Conservation (phyloP, 2,329 filamentous ascomycete genomes). For the Fusarium marasasianum region DNA sequence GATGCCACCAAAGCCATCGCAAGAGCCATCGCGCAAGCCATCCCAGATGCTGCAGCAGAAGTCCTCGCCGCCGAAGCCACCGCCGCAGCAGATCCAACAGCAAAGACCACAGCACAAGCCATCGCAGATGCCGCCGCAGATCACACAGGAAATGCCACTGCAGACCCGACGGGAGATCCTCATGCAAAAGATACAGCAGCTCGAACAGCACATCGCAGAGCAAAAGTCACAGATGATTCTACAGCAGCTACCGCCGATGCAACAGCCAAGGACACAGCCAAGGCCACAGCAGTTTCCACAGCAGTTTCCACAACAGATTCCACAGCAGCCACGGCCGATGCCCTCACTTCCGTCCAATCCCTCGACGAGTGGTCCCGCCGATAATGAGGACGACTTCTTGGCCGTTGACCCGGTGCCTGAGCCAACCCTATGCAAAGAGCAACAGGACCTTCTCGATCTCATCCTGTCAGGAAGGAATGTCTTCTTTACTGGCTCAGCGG, state of each 20-base stretch:
- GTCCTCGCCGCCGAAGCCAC: too few species aligned
- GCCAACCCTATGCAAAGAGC: slow-evolving; percentile 32
- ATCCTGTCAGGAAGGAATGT: slow-evolving; percentile 64
- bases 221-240: too few species aligned
- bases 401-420: neutral
- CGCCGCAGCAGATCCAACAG: neutral
- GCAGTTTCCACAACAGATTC: neutral
- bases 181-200: too few species aligned
- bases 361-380: neutral
- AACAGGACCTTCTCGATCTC: slow-evolving; percentile 49
- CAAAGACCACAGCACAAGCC: rapidly evolving
- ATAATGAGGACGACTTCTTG: neutral
- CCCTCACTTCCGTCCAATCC: neutral
- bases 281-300: neutral
- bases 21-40: too few species aligned
- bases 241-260: neutral
- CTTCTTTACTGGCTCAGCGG: slow-evolving; percentile 72
- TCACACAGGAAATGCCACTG: neutral
- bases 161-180: neutral
- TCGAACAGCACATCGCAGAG: too few species aligned
- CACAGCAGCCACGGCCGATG: neutral
- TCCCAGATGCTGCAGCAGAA: too few species aligned
- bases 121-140: neutral
- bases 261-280: neutral
- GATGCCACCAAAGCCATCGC: neutral